Base-by-base conservation (phyloP, 768 basidiomycete genomes). In the Tulasnella sp. region DNA sequence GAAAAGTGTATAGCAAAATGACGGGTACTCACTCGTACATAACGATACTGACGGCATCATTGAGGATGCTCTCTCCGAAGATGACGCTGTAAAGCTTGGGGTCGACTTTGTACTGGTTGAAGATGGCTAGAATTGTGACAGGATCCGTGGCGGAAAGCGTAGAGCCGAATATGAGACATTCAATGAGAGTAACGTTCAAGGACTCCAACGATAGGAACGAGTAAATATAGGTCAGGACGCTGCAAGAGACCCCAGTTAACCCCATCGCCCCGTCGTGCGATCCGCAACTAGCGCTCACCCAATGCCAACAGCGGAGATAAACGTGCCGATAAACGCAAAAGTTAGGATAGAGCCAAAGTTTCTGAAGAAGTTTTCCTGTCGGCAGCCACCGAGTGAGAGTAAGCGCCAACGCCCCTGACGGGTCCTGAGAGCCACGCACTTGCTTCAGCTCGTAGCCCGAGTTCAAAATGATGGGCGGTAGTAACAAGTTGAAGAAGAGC, bases 11-110 rank as follows among this genome's bases (percentile, higher is more conserved):
- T 35, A 61, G 70, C 42, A 37, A 39, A 73, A 35, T 44, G 15
- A 20, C 26, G 7, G 40, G 2, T 79, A 92, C 96, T 87, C 84
- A 98, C 96, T 99, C 98, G 85, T 99, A 99, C 93, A 99, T 96
- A 84, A 99, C 96, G 86, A 99, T 99, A 88, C 94, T 95, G 82
- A 99, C 98, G 26, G 98, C 98, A 87, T 99, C 98, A 85, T 99
- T 99, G 79, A 99, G 86, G 78, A 99, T 88, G 84, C 92, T 93
- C 84, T 99, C 98, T 37, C 98, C 98, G 82, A 99, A 99, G 80
- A 99, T 99, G 84, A 99, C 89, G 69, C 91, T 93, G 85, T 99
- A 99, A 11, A 99, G 88, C 83, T 99, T 98, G 0, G 98, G 96
- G 84, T 99, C 98, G 81, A 99, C 96, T 83, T 98, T 98, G 86